Evolutionary conservation across 1,284 basidiomycete species (phyloP).

Genomic region (Microbotryum saponariae): DNA sequence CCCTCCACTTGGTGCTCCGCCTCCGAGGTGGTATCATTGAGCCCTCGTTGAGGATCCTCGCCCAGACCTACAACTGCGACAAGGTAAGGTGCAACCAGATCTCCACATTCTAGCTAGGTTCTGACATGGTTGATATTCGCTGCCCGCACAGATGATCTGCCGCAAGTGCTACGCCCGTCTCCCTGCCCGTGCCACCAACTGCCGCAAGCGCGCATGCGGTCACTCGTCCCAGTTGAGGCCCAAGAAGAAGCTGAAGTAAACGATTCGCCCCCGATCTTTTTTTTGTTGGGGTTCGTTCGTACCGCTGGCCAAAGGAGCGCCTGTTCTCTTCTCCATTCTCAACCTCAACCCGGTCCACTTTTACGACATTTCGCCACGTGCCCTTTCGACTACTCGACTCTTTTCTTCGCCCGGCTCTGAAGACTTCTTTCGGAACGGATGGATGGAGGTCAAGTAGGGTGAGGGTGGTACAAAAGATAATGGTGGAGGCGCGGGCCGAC

Average conservation of each 20-base stretch:
- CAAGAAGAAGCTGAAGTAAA: slow-evolving; percentile 80
- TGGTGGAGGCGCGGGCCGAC: no score
- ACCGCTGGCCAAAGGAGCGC: neutral
- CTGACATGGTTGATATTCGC: no score
- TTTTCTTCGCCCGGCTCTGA: no score
- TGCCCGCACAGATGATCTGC: slow-evolving; percentile 64
- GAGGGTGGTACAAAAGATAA: no score
- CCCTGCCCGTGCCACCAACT: slow-evolving; percentile 97
- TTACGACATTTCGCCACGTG: no score
- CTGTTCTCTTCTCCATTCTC: no score
- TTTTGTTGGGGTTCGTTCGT: neutral
- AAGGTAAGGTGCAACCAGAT: slow-evolving; percentile 48
- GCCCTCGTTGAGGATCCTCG: slow-evolving; percentile 94
- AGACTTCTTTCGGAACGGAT: no score
- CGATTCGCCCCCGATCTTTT: neutral
- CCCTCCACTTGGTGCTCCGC: slow-evolving; percentile 93
- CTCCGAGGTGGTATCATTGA: slow-evolving; percentile 98
- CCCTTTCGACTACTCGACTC: no score
- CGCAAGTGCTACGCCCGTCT: slow-evolving; percentile 99
- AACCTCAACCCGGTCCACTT: no score
- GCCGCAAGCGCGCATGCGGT: slow-evolving; percentile 79
- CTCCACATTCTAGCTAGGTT: neutral
- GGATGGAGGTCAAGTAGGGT: no score
- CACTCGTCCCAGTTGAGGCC: slow-evolving; percentile 94
- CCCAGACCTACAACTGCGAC: slow-evolving; percentile 51